phyloP scores from a whole-genome alignment of 495 filamentous ascomycete species.

The Aeminium ludgeri region DNA sequence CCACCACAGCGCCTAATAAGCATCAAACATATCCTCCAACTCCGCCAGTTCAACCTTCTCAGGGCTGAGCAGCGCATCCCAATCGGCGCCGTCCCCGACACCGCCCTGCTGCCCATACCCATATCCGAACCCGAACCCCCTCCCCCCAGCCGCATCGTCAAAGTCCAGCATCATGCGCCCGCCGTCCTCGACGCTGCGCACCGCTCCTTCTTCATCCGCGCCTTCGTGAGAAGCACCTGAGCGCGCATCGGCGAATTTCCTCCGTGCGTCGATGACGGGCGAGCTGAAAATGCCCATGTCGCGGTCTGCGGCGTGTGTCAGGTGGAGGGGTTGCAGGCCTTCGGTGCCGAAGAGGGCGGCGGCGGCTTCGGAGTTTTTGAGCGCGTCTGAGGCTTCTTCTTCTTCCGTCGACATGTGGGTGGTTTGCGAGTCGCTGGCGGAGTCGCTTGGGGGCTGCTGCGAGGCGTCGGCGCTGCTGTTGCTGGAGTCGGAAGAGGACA shows the following conservation, averaged over 20 bases:
- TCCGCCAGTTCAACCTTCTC: slow-evolving; percentile 86
- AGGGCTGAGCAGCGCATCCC: slow-evolving; percentile 56
- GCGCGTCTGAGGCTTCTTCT: slow-evolving; percentile 24
- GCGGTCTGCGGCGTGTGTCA: slow-evolving; percentile 5
- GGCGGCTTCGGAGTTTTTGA: slow-evolving; percentile 24
- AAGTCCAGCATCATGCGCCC: no score
- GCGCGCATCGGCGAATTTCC: no score
- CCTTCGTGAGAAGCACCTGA: no score
- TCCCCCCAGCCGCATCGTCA: no score
- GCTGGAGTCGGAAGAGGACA: slow-evolving; percentile 4
- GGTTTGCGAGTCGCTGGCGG: slow-evolving; percentile 9
- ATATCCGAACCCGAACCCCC: no score
- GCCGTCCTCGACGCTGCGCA: no score
- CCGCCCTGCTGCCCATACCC: background rate
- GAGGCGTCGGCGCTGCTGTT: background rate
- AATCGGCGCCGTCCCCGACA: slow-evolving; percentile 21
- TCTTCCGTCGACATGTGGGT: slow-evolving; percentile 20
- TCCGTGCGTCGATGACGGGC: slow-evolving; percentile 22
- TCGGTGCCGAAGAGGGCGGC: slow-evolving; percentile 29
- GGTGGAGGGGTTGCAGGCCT: slow-evolving; percentile 17
- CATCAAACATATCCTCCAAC: slow-evolving; percentile 69
- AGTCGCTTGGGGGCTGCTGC: background rate
- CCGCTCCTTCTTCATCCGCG: no score
- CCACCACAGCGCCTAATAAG: no score
- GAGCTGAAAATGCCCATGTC: slow-evolving; percentile 18